Percentiles rank a stretch among this genome's conserved stretches.
These are phyloP conservation scores for Camellia oleifera DNA, from an alignment of 179 eudicot species.

Conservation along the genomic window DNA sequence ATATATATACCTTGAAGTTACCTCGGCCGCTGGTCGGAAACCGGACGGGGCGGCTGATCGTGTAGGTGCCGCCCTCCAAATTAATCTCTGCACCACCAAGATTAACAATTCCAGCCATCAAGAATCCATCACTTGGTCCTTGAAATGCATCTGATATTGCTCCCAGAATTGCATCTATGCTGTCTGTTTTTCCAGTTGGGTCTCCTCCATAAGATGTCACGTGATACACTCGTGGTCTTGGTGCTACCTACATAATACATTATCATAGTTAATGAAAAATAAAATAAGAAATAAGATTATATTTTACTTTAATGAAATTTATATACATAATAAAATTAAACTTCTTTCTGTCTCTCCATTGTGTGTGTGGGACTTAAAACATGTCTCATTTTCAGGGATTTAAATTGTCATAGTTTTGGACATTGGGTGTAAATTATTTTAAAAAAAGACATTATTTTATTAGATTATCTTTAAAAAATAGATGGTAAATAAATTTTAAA, in stretches of 20 bases:
- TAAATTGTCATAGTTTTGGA: no score
- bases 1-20: conserved; percentile 57
- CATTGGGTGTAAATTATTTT: no score
- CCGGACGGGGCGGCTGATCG: conserved; percentile 60
- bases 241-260: conserved; percentile 14
- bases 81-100: conserved; percentile 69
- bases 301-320: no score
- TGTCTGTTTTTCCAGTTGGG: conserved; percentile 70
- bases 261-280: background rate
- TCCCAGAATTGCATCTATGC: conserved; percentile 53
- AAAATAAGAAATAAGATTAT: no score
- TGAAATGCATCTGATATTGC: conserved; percentile 59
- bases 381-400: no score
- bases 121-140: conserved; percentile 26
- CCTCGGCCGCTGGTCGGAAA: conserved; percentile 55
- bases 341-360: no score
- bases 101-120: conserved; percentile 57
- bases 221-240: conserved; percentile 42
- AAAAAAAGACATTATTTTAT: no score
- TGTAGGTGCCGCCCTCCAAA: conserved; percentile 77
- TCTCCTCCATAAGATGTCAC: conserved; percentile 84
- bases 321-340: no score
- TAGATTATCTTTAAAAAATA: no score
- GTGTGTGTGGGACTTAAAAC: no score
- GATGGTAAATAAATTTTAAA: no score